Base-by-base conservation (phyloP, 345 rosid genomes). In the Brassica carinata region DNA sequence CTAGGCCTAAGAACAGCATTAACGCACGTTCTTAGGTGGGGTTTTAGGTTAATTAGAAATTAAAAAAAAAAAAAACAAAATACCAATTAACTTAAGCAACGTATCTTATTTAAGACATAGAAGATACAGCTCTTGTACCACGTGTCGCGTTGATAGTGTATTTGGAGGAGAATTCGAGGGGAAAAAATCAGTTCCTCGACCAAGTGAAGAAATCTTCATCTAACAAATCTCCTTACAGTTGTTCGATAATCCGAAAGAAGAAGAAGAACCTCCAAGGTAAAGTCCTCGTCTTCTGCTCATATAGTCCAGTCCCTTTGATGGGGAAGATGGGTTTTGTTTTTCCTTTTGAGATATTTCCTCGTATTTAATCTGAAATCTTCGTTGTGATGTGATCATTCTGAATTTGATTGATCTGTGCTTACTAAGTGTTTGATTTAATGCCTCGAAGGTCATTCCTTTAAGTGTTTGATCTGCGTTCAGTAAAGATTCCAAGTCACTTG, bases 211-310 rank as follows among this genome's bases (percentile, higher is more conserved):
- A 19, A 19, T 19, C 23, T 19, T 19, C 23, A 19, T 19, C 23
- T 19, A 19, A 19, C 23, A 19, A 19, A 19, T 19, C 23, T 19
- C 23, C 23, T 19, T 19, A 19, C 23, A 19, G 23, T 27, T 58
- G 68, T 68, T 57, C 73, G 69, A 59, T 79, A 58, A 79, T 67
- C 82, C 31, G 74, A 67, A 27, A 71, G 67, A 61, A 71, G 59
- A 59, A 8, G 64, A 65, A 73, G 68, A 79, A 79, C 0, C 74
- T 53, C 6, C 40, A 1, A 79, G 77, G 82, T 72, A 72, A 66
- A 79, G 82, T 67, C 53, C 11, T 79, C 55, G 74, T 30, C 64
- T 57, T 69, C 38, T 69, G 17, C 26, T 57, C 57, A 48, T 1
- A 48, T 48, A 48, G 57, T 6, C 17, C 57, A 19, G 23, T 19